These are phyloP conservation scores for Vachellia collinsii DNA, from an alignment of 306 rosid genomes.

Conservation along the genomic window DNA sequence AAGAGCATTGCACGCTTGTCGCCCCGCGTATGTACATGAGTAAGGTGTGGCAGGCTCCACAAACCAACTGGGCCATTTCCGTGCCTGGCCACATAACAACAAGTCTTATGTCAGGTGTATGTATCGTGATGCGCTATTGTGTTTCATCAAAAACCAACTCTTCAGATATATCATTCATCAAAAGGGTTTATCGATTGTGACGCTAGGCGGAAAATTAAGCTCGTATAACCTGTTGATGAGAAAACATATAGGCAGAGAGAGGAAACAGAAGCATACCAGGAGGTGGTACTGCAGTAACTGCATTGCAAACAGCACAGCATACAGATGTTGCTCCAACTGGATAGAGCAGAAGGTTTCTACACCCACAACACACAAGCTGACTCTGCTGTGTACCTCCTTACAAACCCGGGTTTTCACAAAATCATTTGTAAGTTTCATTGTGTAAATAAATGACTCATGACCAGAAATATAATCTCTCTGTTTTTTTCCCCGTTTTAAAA, in stretches of 20 bases:
- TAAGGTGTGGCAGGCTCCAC: constrained; percentile 95
- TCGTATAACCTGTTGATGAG: background rate
- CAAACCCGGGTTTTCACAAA: constrained; percentile 33
- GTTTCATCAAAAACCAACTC: too few species aligned
- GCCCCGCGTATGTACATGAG: constrained; percentile 98
- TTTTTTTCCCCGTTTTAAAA: background rate
- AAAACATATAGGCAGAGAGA: background rate
- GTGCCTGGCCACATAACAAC: constrained; percentile 59
- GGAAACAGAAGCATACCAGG: constrained; percentile 62
- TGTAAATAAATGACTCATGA: too few species aligned
- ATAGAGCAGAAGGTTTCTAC: constrained; percentile 83
- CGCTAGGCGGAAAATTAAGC: background rate
- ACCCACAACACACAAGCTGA: constrained; percentile 97
- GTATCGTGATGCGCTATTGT: too few species aligned
- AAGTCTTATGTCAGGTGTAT: too few species aligned
- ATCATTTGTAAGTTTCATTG: constrained; percentile 8
- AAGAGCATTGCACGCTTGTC: constrained; percentile 94
- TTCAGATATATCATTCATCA: too few species aligned
- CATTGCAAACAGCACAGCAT: constrained; percentile 99
- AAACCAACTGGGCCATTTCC: constrained; percentile 97
- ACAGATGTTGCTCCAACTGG: constrained; percentile 96
- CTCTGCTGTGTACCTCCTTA: constrained; percentile 78
- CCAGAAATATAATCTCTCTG: too few species aligned
- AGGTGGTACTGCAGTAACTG: constrained; percentile 92
- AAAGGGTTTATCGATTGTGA: background rate